Base-by-base conservation (phyloP, 805 yeast species). In the Pichia nanzhaoensis region DNA sequence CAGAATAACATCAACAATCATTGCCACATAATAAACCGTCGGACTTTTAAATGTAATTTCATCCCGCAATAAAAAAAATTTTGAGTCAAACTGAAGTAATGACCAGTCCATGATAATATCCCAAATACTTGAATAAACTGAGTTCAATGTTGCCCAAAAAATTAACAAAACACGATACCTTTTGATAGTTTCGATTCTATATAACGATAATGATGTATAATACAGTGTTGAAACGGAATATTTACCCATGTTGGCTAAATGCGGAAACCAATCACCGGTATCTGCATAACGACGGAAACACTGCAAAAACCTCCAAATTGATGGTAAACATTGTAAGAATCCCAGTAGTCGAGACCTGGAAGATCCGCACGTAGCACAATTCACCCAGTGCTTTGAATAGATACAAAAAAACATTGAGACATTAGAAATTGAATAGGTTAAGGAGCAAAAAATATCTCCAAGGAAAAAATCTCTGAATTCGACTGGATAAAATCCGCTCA, bases 71-170 rank as follows among this genome's bases (percentile, higher is more conserved):
- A 82, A 64, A 46, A 64, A 64, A 59, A 84, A 73, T 48, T 71
- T 69, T 2, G 83, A 72, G 13, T 70, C 74, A 24, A 77, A 68
- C 61, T 87, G 96, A 46, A 84, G 71, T 55, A 93, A 67, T 2
- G 97, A 89, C 91, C 96, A 93, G 68, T 93, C 99, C 95, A 93
- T 88, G 35, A 90, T 68, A 5, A 93, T 67, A 64, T 93, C 99
- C 99, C 99, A 93, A 3, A 80, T 51, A 0, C 84, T 64, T 30
- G 90, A 74, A 57, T 75, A 76, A 1, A 81, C 41, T 0, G 96
- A 78, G 61, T 93, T 90, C 34, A 87, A 53, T 0, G 76, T 59
- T 0, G 95, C 96, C 66, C 89, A 75, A 0, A 79, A 63, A 17
- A 91, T 84, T 57, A 89, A 84, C 1, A 77, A 68, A 0, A 77